phyloP scores from a whole-genome alignment of 192 early-diverging fungal species.

The Entomortierella chlamydospora region DNA sequence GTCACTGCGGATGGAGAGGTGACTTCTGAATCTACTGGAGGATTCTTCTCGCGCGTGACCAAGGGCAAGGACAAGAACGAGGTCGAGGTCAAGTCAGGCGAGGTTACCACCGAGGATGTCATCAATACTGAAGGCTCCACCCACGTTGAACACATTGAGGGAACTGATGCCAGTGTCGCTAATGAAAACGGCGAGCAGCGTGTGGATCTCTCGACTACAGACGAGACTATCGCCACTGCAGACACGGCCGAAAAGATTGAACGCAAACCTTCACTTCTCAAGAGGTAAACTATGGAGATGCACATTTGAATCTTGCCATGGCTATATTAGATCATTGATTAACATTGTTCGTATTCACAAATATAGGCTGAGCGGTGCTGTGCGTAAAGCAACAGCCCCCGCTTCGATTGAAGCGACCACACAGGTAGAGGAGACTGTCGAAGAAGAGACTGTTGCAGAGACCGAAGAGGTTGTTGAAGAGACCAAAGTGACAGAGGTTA shows the following conservation, averaged over 20 bases:
- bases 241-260: conserved; percentile 37
- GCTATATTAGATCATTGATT: too few relatives aligned
- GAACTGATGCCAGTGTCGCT: conserved; percentile 43
- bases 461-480: not conserved
- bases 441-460: not conserved
- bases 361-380: conserved; percentile 30
- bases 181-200: conserved; percentile 31
- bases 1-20: conserved; percentile 44
- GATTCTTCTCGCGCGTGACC: conserved; percentile 50
- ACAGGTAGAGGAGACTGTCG: conserved; percentile 22
- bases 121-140: conserved; percentile 39
- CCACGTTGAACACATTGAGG: conserved; percentile 36
- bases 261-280: conserved; percentile 51
- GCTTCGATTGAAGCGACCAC: not conserved
- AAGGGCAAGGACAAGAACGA: conserved; percentile 55
- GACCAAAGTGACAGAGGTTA: conserved; percentile 5
- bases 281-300: conserved; percentile 9
- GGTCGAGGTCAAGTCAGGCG: conserved; percentile 53
- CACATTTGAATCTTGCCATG: too few relatives aligned
- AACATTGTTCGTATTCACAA: too few relatives aligned
- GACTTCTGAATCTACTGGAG: conserved; percentile 36
- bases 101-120: conserved; percentile 37
- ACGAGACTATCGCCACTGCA: conserved; percentile 35
- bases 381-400: conserved; percentile 11
- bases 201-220: conserved; percentile 44